Percentiles rank a stretch among this genome's conserved stretches.
Conservation (phyloP, 1,284 basidiomycete species). For the Puccinia polysora region DNA sequence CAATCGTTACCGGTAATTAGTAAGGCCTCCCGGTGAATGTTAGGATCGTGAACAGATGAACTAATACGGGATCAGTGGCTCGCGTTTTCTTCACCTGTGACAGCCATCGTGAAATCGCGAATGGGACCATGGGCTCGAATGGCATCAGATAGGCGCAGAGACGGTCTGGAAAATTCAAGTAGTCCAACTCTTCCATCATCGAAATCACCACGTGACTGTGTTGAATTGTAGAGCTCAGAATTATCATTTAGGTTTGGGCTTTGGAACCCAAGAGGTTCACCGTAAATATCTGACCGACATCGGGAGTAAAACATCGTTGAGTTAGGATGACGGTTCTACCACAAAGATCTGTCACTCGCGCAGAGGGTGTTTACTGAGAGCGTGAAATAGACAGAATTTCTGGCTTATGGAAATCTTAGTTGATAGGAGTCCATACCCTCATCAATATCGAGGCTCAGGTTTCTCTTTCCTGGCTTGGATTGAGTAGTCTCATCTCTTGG, state of each 20-base stretch:
- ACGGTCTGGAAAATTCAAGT: not conserved
- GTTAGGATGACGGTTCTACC: not conserved
- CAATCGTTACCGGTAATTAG: no score
- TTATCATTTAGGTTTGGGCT: not conserved
- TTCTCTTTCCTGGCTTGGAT: not conserved
- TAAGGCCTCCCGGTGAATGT: no score
- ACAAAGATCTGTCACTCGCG: no score
- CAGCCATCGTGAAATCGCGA: conserved; percentile 40
- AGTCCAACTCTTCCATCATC: conserved; percentile 14
- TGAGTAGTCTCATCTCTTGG: not conserved
- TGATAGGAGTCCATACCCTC: conserved; percentile 15
- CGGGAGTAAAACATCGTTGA: conserved; percentile 13
- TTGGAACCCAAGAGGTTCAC: not conserved
- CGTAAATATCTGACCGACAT: conserved; percentile 28
- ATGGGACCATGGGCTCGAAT: conserved; percentile 35
- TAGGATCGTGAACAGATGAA: no score
- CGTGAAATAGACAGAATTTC: not conserved
- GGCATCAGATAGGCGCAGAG: conserved; percentile 20
- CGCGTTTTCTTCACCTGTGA: conserved; percentile 17
- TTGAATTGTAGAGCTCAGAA: conserved; percentile 14
- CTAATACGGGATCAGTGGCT: not conserved
- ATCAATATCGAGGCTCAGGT: conserved; percentile 18
- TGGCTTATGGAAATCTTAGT: not conserved
- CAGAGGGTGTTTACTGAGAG: no score
- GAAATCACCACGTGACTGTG: not conserved